Evolutionary conservation across 352 stramenopile species (phyloP), one percentile per base, ranked within the genome.

Genomic region (Pythium dissimile): DNA sequence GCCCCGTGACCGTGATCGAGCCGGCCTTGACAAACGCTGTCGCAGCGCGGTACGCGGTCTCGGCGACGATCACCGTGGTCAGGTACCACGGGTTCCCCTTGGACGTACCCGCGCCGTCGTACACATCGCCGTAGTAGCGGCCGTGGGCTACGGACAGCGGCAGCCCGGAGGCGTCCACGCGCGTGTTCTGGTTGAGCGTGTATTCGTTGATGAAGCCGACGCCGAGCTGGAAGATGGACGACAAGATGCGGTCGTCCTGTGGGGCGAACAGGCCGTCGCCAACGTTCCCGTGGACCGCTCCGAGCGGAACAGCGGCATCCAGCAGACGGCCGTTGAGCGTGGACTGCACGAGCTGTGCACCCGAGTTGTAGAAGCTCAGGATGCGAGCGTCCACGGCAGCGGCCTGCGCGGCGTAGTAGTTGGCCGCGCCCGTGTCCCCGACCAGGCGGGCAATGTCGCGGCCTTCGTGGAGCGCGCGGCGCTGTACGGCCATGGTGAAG

Each of bases 1-100:
- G 44, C 8, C 30, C 15, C 30, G 62, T 65, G 51, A 66, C 62
- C 37, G 62, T 66, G 28, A 65, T 47, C 12, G 23, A 55, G 30
- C 54, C 49, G n/a, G 54, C 55, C 62, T 65, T 64, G 42, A 62
- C 62, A 20, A 45, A 65, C 2, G 54, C 62, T 5, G 48, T 65
- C 3, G 62, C 62, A 2, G 54, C 54, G 13, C 54, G 54, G 54
- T 45, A 66, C 5, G 23, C 52, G 0, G 51, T 46, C 59, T 66
- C 59, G 30, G 51, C 59, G 8, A 66, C 45, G 28, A 60, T 61
- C 12, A 59, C 15, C 28, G 62, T 69, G 5, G 26, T 45, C 8
- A 65, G 28, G 62, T 65, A 69, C 62, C 55, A 69, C 27, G 57
- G 57, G 63, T 70, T 70, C 12, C 56, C 62, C 46, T 62, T 11